Evolutionary conservation across 768 basidiomycete species (phyloP).

Genomic region (Amanita jacksonii): DNA sequence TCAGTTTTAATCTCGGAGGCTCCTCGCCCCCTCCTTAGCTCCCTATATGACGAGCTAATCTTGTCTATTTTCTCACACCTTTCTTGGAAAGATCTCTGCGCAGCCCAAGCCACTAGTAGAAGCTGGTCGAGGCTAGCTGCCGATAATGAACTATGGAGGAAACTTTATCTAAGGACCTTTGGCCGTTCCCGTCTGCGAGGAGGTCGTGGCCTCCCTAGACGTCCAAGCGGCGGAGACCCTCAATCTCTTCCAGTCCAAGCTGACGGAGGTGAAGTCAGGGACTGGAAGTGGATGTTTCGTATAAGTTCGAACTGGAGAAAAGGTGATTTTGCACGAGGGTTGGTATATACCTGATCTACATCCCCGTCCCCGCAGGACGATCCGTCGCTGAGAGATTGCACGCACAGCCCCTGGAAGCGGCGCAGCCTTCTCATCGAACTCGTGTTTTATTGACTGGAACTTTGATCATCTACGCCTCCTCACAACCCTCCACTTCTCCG

Average conservation of each 20-base stretch:
- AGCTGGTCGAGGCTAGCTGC: conserved; percentile 59
- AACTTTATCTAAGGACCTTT: conserved; percentile 52
- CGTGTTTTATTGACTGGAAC: conserved; percentile 53
- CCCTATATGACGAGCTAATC: conserved; percentile 69
- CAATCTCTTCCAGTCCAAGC: conserved; percentile 50
- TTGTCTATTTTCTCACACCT: conserved; percentile 67
- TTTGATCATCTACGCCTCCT: conserved; percentile 49
- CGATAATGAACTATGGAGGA: conserved; percentile 70
- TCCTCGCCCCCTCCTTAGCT: conserved; percentile 35
- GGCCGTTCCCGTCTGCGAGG: conserved; percentile 64
- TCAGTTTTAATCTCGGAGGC: conserved; percentile 7
- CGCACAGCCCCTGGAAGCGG: conserved; percentile 1
- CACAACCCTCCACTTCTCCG: conserved; percentile 25
- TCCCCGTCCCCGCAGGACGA: conserved; percentile 40
- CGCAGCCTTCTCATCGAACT: conserved; percentile 13
- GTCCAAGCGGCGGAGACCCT: conserved; percentile 48
- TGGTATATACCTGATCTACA: not conserved
- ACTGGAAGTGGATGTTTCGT: conserved; percentile 86
- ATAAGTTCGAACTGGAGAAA: conserved; percentile 77
- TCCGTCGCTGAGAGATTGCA: conserved; percentile 39
- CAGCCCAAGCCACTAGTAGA: conserved; percentile 47
- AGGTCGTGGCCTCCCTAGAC: conserved; percentile 47
- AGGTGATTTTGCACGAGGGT: conserved; percentile 34
- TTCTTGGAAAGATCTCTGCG: conserved; percentile 57
- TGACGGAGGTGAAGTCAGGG: conserved; percentile 29